These are phyloP conservation scores for Thuja plicata DNA, from an alignment of 83 land plant species.

Conservation along the genomic window DNA sequence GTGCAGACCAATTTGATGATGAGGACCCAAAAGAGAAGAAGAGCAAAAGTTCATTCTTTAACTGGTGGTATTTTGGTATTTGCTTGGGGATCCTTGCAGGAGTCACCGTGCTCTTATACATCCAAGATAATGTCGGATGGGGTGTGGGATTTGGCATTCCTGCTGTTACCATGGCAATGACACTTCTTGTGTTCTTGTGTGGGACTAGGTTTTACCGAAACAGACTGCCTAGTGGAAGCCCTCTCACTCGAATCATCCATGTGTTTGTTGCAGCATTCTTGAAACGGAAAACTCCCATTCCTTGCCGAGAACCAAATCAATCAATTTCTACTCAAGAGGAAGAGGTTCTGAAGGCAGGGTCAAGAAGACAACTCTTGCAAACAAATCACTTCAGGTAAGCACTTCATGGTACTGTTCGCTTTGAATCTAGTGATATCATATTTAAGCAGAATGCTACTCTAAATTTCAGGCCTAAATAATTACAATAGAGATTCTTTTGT, in stretches of 20 bases:
- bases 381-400: background rate
- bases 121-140: constrained; percentile 52
- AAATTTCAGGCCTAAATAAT: background rate
- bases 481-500: background rate
- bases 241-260: constrained; percentile 35
- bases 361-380: background rate
- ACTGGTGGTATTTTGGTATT: constrained; percentile 24
- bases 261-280: constrained; percentile 28
- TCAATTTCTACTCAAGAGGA: background rate
- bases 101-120: constrained; percentile 13
- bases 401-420: background rate
- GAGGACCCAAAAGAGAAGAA: constrained; percentile 26
- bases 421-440: background rate
- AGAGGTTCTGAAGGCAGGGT: background rate
- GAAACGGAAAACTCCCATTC: constrained; percentile 14
- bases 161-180: constrained; percentile 11
- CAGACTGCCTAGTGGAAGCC: constrained; percentile 28
- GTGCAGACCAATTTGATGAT: constrained; percentile 36
- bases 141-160: constrained; percentile 45
- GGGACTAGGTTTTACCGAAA: constrained; percentile 38
- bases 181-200: constrained; percentile 12
- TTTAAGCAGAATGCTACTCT: background rate
- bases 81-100: constrained; percentile 5
- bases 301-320: background rate
- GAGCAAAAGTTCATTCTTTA: constrained; percentile 31